Base-by-base conservation (phyloP, 306 rosid species). In the Pueraria montana region DNA sequence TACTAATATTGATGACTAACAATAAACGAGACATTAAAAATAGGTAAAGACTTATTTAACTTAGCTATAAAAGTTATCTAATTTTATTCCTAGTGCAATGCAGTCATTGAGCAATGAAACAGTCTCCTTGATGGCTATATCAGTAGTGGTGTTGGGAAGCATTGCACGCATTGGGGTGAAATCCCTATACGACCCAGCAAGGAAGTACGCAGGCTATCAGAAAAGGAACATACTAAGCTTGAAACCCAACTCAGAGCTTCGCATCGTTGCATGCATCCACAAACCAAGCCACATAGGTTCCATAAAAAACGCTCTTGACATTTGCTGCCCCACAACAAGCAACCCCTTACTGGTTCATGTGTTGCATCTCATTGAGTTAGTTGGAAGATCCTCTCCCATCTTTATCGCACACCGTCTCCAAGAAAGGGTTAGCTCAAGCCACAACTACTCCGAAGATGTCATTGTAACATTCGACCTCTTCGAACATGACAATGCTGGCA, bases 101-200 rank as follows among this genome's bases (percentile, higher is more conserved):
- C 84, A 90, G 89, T 4, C 5, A 1, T 0, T 84, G 6, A n/a
- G 40, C 1, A 49, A n/a, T 1, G 23, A 53, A 38, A 4, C 27
- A 13, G 27, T 26, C 9, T 63, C 78, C 23, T 0, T 86, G 13
- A 18, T 70, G 14, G 1, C 67, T 1, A 2, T 81, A 10, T 17
- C 74, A 14, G 24, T 72, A 11, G 10, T 81, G 5, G 6, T 88
- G 3, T 14, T 53, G 14, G 85, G 85, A 67, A 84, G 63, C 63
- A 30, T 83, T 0, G 73, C 84, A 23, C 85, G 80, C 0, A 8
- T 80, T 0, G 14, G 70, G 5, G 87, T 91, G 79, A 89, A 81
- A 27, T n/a, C 1, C 6, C 27, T 89, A 7, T 86, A 87, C 9
- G 83, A 89, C 59, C 89, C 91, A 61, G 17, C 90, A 67, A 89